Base-by-base conservation (phyloP, 1,284 basidiomycete genomes). In the Sporisorium reilianum region DNA sequence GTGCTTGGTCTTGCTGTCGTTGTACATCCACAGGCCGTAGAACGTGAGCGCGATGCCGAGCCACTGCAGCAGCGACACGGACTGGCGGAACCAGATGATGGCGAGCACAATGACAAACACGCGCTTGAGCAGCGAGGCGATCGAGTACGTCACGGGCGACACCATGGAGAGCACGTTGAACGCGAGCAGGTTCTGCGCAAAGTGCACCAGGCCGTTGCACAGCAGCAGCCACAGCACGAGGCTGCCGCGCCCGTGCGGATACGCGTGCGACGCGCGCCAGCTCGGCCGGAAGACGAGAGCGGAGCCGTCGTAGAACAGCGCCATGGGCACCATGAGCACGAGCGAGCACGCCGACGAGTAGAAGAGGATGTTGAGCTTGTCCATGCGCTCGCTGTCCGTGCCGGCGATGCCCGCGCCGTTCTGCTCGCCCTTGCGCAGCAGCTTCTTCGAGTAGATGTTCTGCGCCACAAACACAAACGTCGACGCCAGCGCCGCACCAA, bases 381-480 rank as follows among this genome's bases (percentile, higher is more conserved):
- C 96, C 55, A 99, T 89, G 84, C 94, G 94, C 55, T 64, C 53
- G 52, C 59, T 36, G 6, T 64, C 60, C 11, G 63, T 58, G 0
- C 59, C 55, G 3, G 56, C 42, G 26, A 58, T 55, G 0, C 60
- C 63, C 0, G 42, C 25, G 38, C 50, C 23, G 12, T 59, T 41
- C 25, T 63, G 55, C 5, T 67, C 58, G 10, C 52, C 58, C 18
- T 72, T 64, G 68, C 58, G 87, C 88, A 99, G 91, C 67, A 99
- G 91, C 88, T 97, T 98, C 87, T 99, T 99, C 89, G 96, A 97
- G 86, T 96, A 97, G 80, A 99, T 98, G 87, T 99, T 99, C 76
- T 95, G 95, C 66, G 93, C 93, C 54, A 99, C 97, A 84, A 99
- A 98, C 75, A 99, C 90, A 22, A 77, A 67, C 12, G 78, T 77